Conservation (phyloP, 1,284 basidiomycete species). For the Moesziomyces sp. region DNA sequence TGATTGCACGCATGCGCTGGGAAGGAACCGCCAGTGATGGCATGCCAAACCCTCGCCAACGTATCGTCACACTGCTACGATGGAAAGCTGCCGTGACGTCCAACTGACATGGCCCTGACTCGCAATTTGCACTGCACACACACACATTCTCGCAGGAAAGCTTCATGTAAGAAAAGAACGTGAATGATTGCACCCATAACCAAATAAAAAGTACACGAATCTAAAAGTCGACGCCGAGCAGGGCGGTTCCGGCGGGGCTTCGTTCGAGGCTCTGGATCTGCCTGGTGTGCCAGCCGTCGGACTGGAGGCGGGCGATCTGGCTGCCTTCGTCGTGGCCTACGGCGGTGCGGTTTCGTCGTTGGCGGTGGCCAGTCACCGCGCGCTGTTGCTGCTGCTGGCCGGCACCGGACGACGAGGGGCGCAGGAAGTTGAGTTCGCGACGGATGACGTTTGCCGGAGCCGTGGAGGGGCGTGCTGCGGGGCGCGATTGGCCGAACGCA, state of each 20-base stretch:
- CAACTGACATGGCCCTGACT: too few species aligned
- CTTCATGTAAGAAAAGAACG: not conserved
- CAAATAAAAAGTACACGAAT: not conserved
- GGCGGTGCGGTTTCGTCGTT: constrained; percentile 22
- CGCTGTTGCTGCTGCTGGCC: not conserved
- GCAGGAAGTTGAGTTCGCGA: constrained; percentile 21
- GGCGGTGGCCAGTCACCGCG: constrained; percentile 9
- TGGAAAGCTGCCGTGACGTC: too few species aligned
- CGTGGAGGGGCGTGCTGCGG: constrained; percentile 31
- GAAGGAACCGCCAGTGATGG: too few species aligned
- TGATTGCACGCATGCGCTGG: too few species aligned
- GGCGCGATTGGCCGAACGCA: constrained; percentile 13
- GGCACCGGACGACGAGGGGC: constrained; percentile 26
- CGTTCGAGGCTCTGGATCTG: constrained; percentile 53
- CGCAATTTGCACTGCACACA: too few species aligned
- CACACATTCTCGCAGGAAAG: too few species aligned
- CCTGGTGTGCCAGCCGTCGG: constrained; percentile 54
- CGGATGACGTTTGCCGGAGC: constrained; percentile 30
- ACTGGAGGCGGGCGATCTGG: constrained; percentile 34
- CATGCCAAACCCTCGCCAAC: too few species aligned
- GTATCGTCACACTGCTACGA: too few species aligned
- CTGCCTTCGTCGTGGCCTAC: constrained; percentile 28
- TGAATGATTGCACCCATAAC: not conserved
- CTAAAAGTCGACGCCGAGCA: constrained; percentile 55
- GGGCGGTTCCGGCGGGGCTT: constrained; percentile 44